Percentiles rank a stretch among this genome's conserved stretches.
Evolutionary conservation across 768 basidiomycete genomes (phyloP).

Genomic region (Sporobolomyces roseus): DNA sequence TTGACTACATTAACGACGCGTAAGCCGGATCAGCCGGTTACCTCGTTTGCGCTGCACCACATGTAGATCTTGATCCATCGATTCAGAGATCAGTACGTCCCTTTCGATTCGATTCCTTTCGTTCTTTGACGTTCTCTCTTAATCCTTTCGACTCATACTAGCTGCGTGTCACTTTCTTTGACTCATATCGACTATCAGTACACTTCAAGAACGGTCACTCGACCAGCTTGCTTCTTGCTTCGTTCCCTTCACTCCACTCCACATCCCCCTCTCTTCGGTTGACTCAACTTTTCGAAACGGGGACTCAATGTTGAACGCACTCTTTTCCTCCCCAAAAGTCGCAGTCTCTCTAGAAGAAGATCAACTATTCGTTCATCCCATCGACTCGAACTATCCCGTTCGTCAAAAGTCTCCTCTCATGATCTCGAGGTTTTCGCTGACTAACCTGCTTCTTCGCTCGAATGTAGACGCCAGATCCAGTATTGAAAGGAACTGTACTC

Average conservation of each 20-base stretch:
- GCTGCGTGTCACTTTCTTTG: not conserved
- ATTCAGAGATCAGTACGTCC: not conserved
- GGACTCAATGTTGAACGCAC: constrained; percentile 4
- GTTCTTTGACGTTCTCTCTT: not conserved
- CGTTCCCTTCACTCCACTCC: not conserved
- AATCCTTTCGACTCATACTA: not conserved
- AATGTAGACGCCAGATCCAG: constrained; percentile 26
- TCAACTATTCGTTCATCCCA: constrained; percentile 13
- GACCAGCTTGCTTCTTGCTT: not conserved
- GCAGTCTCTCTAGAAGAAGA: constrained; percentile 26
- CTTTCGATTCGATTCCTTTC: not conserved
- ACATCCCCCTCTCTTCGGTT: not conserved
- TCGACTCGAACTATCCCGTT: constrained; percentile 15
- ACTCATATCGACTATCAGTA: not conserved
- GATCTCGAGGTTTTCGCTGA: not conserved
- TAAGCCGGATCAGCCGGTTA: too few relatives aligned
- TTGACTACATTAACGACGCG: too few relatives aligned
- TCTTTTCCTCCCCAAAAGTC: constrained; percentile 26
- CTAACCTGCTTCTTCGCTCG: not conserved
- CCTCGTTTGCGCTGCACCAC: too few relatives aligned
- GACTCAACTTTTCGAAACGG: too few relatives aligned
- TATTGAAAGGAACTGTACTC: constrained; percentile 20
- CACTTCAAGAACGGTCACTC: too few relatives aligned
- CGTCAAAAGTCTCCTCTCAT: not conserved
- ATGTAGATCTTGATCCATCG: too few relatives aligned